Conservation (phyloP, 176 grass and related monocot species). For the Oryza meridionalis region DNA sequence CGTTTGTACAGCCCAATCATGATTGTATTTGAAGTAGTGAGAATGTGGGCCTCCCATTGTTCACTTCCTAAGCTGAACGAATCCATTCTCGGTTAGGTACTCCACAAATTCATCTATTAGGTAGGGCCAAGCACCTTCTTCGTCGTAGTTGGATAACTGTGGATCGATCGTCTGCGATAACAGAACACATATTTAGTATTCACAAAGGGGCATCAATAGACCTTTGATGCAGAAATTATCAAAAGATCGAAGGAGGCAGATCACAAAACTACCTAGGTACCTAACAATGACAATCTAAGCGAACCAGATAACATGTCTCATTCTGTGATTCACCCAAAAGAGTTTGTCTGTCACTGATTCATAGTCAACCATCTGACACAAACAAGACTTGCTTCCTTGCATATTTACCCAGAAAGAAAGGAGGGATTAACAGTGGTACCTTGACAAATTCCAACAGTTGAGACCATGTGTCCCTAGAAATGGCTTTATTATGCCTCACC, state of each 20-base stretch:
- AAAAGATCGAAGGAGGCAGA: conserved; percentile 12
- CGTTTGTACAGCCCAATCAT: conserved; percentile 57
- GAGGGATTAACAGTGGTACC: conserved; percentile 48
- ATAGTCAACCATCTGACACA: background rate
- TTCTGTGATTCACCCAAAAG: conserved; percentile 18
- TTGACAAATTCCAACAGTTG: conserved; percentile 98
- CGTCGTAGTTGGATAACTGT: conserved; percentile 88
- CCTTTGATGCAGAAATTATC: background rate
- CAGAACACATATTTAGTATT: background rate
- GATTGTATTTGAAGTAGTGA: conserved; percentile 24
- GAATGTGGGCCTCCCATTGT: background rate
- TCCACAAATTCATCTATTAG: conserved; percentile 99
- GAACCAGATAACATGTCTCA: background rate
- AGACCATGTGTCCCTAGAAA: conserved; percentile 97
- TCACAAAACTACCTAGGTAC: conserved; percentile 7
- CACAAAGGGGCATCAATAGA: background rate
- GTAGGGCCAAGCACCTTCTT: conserved; percentile 98
- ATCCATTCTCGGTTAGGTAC: conserved; percentile 81
- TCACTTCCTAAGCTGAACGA: conserved; percentile 64
- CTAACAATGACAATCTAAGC: background rate
- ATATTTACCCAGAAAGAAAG: background rate
- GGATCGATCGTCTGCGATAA: conserved; percentile 77
- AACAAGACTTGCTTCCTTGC: conserved; percentile 7
- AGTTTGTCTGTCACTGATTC: background rate
- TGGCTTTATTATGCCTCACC: conserved; percentile 94